These are phyloP conservation scores for Acephala macrosclerotiorum DNA, from an alignment of 2,329 filamentous ascomycete species.

Conservation along the genomic window DNA sequence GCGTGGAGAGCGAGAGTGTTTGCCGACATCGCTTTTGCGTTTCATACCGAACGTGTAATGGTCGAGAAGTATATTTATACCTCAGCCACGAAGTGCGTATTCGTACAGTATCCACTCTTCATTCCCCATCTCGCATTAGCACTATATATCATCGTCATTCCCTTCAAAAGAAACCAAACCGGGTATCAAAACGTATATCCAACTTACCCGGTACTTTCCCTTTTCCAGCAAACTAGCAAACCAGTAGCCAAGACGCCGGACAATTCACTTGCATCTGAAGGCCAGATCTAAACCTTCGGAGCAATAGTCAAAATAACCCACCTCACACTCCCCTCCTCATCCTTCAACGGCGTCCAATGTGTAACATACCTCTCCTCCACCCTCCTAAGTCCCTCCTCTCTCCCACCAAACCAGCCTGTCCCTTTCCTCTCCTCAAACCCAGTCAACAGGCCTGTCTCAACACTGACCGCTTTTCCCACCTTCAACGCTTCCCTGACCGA, in stretches of 20 bases:
- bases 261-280: not conserved
- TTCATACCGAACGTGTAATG: too few relatives aligned
- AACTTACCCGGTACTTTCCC: not conserved
- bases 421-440: conserved; percentile 36
- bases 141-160: not conserved
- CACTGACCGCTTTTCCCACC: conserved; percentile 37
- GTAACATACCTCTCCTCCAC: conserved; percentile 41
- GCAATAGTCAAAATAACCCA: conserved; percentile 46
- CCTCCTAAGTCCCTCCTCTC: conserved; percentile 26
- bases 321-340: conserved; percentile 44
- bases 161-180: not conserved
- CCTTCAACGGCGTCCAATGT: conserved; percentile 54
- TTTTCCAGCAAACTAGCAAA: not conserved
- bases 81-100: not conserved
- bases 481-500: conserved; percentile 49
- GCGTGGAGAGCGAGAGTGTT: too few relatives aligned
- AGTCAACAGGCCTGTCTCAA: conserved; percentile 40
- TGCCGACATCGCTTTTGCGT: too few relatives aligned
- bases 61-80: too few relatives aligned
- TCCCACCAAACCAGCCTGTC: conserved; percentile 25
- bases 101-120: not conserved
- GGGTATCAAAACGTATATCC: not conserved
- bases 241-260: not conserved
- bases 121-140: too few relatives aligned
- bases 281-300: conserved; percentile 30